Conservation (phyloP, 352 stramenopile genomes). For the Phytophthora rubi region DNA sequence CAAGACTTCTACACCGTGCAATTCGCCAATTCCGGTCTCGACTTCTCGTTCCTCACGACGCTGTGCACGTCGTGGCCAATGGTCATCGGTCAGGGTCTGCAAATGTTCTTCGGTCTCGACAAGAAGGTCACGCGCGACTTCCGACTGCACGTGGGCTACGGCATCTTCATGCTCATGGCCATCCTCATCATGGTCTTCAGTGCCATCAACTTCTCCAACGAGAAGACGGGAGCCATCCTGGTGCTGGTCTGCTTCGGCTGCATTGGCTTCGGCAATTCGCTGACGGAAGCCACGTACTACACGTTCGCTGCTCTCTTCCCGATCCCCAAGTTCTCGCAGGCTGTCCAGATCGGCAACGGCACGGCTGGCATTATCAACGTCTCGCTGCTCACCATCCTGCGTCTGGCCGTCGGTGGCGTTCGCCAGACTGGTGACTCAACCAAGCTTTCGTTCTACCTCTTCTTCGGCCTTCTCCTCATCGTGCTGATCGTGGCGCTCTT, state of each 20-base stretch:
- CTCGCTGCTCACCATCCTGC: constrained; percentile 49
- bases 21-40: constrained; percentile 47
- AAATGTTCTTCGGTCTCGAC: constrained; percentile 57
- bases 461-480: constrained; percentile 52
- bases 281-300: constrained; percentile 59
- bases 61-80: constrained; percentile 55
- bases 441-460: constrained; percentile 54
- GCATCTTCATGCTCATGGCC: constrained; percentile 47
- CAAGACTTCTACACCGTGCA: constrained; percentile 54
- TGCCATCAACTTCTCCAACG: constrained; percentile 39
- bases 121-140: constrained; percentile 23
- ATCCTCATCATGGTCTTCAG: constrained; percentile 61
- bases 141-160: constrained; percentile 48
- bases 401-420: constrained; percentile 43
- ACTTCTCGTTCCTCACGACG: constrained; percentile 66
- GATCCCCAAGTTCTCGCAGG: constrained; percentile 61
- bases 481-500: constrained; percentile 46
- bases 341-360: constrained; percentile 59
- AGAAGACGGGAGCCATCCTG: constrained; percentile 43
- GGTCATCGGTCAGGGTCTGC: constrained; percentile 42
- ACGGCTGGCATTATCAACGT: constrained; percentile 52
- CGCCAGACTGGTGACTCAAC: constrained; percentile 35
- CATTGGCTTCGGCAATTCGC: constrained; percentile 52
- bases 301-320: constrained; percentile 56
- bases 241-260: constrained; percentile 50